Conservation (phyloP, 83 land plant species). For the Larix sibirica region DNA sequence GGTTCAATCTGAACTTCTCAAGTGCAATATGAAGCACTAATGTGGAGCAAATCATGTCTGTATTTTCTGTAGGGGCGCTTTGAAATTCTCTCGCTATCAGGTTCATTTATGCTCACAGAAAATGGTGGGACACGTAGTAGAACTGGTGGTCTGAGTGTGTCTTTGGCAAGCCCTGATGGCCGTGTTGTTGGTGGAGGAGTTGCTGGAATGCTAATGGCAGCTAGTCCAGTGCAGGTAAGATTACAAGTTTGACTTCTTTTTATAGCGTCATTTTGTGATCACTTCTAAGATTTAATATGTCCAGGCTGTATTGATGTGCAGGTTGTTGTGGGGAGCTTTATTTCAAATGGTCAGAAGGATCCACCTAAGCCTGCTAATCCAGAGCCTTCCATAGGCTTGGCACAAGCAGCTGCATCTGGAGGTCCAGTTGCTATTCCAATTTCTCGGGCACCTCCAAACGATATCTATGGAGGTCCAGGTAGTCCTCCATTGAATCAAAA, state of each 20-base stretch:
- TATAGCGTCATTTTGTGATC: neutral
- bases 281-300: neutral
- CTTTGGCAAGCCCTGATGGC: slow-evolving; percentile 88
- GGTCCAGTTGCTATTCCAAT: slow-evolving; percentile 21
- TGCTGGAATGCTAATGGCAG: slow-evolving; percentile 78
- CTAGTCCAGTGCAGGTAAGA: slow-evolving; percentile 87
- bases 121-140: slow-evolving; percentile 63
- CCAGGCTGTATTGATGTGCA: slow-evolving; percentile 14
- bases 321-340: slow-evolving; percentile 66
- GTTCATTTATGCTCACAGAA: slow-evolving; percentile 71
- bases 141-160: slow-evolving; percentile 85
- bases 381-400: slow-evolving; percentile 17
- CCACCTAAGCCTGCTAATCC: slow-evolving; percentile 18
- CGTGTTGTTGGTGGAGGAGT: slow-evolving; percentile 90
- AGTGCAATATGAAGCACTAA: no score
- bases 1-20: no score
- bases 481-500: slow-evolving; percentile 38
- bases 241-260: neutral
- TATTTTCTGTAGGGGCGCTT: slow-evolving; percentile 70
- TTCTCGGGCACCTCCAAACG: slow-evolving; percentile 27
- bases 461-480: slow-evolving; percentile 41
- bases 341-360: slow-evolving; percentile 37
- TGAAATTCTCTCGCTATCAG: slow-evolving; percentile 82
- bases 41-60: no score
- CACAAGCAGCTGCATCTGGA: slow-evolving; percentile 27